Evolutionary conservation across 352 stramenopile species (phyloP), one percentile per base, ranked within the genome.

Genomic region (Saprolegnia diclina): DNA sequence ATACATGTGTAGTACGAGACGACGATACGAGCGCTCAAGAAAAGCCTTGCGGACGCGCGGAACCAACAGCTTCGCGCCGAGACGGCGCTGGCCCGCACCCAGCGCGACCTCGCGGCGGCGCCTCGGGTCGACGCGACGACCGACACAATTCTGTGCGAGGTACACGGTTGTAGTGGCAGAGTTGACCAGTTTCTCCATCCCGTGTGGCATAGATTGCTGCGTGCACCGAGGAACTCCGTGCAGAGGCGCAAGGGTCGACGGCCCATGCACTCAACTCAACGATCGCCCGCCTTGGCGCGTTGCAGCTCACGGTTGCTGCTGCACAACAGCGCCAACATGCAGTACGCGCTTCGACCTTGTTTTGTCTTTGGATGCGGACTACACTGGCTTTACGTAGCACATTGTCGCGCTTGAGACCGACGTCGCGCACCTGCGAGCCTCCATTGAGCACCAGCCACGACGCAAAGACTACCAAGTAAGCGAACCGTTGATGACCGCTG

Each of bases 251-350:
- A n/a, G 63, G 63, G 14, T n/a, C 1, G n/a, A 38, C 29, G 7
- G 63, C 22, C 13, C 63, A 69, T 61, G 44, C 21, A 3, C 45
- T 69, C 26, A 69, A 69, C 50, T 45, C 22, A 53, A 61, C 63
- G n/a, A 63, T 61, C 22, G 53, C 42, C 26, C 45, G 63, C 14
- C 21, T 69, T 16, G 53, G 61, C 18, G 9, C 26, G 19, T 42
- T 69, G 14, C 44, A 69, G 32, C 37, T 37, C 19, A 62, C 63
- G 13, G 35, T 69, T n/a, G 21, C 35, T 16, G 32, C 16, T 24
- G 26, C 26, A 11, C 45, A 50, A 4, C 45, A 44, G 16, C 42
- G 32, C 16, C 18, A 35, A 7, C 9, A 50, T 65, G 57, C 6
- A 53, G 21, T 48, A 52, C 18, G 35, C n/a, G 11, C 22, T 6